Evolutionary conservation across 345 rosid genomes (phyloP), one percentile per base, ranked within the genome.

Genomic region (Eucalyptus urophylla): DNA sequence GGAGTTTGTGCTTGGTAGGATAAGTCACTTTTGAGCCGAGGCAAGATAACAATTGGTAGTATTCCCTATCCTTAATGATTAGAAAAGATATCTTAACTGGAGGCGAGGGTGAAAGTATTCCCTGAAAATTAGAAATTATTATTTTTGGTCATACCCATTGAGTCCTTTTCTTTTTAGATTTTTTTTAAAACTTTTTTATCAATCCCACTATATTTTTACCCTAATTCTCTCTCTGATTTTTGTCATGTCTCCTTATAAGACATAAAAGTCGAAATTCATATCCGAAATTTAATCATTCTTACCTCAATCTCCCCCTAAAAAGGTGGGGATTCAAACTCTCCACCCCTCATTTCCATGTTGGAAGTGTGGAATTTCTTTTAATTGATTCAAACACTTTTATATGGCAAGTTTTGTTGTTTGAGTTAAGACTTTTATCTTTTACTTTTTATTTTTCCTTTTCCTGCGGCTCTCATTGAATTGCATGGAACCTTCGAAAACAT

Each of bases 371-470:
- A 15, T 15, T 16, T 37, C 3, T 8, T 72, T 33, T 10, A 33
- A 72, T 72, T 11, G 10, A 72, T 72, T 37, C 25, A 33, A 1
- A 33, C 1, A 33, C 5, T 37, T 72, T 19, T 37, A 9, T 17
- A 17, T 3, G 8, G 1, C 0, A 4, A 5, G 5, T 33, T 31
- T 72, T 10, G 25, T 0, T 17, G 3, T 1, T 17, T 0, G 12
- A 37, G 0, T 72, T 43, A 72, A 37, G 8, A 72, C 4, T 33
- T 72, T 72, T 72, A 17, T 10, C 1, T 69, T 22, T 72, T 33
- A 17, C 44, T 69, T 69, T 8, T 2, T 65, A n/a, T 14, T 65
- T 33, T 69, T 33, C 22, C 24, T 33, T 17, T 17, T 69, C 24
- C 1, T 37, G 8, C 1, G 8, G 6, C 45, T 67, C 43, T 16